Percentiles rank a stretch among this genome's conserved stretches.
Conservation (phyloP, 257 asterid species). For the Ehretia macrophylla region DNA sequence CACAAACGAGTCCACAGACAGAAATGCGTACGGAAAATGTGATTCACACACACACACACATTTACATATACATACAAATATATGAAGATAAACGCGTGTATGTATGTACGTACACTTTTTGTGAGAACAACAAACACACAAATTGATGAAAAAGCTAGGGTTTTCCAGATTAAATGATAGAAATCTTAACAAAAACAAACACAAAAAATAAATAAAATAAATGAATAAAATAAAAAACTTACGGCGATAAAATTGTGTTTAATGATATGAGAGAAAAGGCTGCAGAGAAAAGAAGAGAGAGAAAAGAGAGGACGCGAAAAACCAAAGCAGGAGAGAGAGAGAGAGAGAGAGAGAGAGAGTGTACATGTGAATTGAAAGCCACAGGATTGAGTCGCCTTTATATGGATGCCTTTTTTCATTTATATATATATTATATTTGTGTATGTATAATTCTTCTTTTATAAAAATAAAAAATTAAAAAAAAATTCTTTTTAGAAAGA, state of each 20-base stretch:
- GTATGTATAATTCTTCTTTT: too few relatives aligned
- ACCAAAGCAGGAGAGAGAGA: conserved; percentile 32
- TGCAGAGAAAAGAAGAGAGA: conserved; percentile 17
- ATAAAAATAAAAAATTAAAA: too few relatives aligned
- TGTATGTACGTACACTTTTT: not conserved
- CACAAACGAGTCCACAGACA: conserved; percentile 14
- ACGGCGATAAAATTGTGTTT: conserved; percentile 42
- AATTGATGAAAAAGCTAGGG: conserved; percentile 33
- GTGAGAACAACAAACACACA: conserved; percentile 16
- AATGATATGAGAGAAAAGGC: conserved; percentile 24
- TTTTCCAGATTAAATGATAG: conserved; percentile 12
- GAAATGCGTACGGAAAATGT: conserved; percentile 9
- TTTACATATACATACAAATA: conserved; percentile 7
- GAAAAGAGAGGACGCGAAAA: conserved; percentile 42
- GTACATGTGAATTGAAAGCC: conserved; percentile 48
- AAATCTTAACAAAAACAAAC: not conserved
- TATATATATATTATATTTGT: not conserved
- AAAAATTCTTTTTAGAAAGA: not conserved
- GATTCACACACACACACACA: conserved; percentile 10
- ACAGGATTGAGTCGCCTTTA: conserved; percentile 56
- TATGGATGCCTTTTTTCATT: conserved; percentile 54
- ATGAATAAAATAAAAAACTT: conserved; percentile 13
- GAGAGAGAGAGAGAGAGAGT: conserved; percentile 5
- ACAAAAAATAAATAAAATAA: conserved; percentile 4
- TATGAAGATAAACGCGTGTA: not conserved